Conservation (phyloP, 441 rosid genomes). For the Pelargonium hybrid region DNA sequence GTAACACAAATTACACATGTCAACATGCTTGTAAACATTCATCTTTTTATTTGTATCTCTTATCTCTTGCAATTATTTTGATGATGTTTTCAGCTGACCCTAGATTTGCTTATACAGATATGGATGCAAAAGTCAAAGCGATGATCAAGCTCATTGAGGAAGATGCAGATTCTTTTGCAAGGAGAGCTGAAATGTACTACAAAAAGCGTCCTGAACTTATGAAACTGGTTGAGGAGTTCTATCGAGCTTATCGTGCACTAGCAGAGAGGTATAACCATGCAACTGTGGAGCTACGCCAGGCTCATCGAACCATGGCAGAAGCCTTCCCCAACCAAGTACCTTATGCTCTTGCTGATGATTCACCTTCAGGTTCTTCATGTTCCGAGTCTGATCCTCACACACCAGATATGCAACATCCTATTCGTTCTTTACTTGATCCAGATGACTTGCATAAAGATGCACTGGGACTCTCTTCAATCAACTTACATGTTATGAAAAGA, state of each 20-base stretch:
- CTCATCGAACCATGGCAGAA: constrained; percentile 58
- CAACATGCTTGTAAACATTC: background rate
- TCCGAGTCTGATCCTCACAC: constrained; percentile 28
- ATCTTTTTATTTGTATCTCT: background rate
- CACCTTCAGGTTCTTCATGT: constrained; percentile 30
- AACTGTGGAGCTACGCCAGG: constrained; percentile 57
- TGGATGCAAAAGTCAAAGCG: constrained; percentile 66
- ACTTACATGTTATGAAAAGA: constrained; percentile 19
- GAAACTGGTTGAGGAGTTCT: constrained; percentile 66
- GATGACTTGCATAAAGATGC: constrained; percentile 28
- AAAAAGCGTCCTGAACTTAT: constrained; percentile 80
- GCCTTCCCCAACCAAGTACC: constrained; percentile 61
- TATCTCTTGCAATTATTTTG: constrained; percentile 10
- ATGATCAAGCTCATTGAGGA: constrained; percentile 76
- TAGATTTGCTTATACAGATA: constrained; percentile 33
- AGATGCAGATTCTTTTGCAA: constrained; percentile 80
- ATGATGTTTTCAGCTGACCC: constrained; percentile 9
- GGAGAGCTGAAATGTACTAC: constrained; percentile 75
- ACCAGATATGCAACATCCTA: constrained; percentile 39
- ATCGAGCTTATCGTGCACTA: constrained; percentile 70
- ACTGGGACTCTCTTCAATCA: constrained; percentile 20
- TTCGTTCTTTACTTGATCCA: constrained; percentile 28
- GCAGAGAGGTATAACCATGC: constrained; percentile 77
- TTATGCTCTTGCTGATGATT: constrained; percentile 35
- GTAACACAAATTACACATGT: no score